Evolutionary conservation across 805 yeast species (phyloP).

Genomic region (Ogataea siamensis): DNA sequence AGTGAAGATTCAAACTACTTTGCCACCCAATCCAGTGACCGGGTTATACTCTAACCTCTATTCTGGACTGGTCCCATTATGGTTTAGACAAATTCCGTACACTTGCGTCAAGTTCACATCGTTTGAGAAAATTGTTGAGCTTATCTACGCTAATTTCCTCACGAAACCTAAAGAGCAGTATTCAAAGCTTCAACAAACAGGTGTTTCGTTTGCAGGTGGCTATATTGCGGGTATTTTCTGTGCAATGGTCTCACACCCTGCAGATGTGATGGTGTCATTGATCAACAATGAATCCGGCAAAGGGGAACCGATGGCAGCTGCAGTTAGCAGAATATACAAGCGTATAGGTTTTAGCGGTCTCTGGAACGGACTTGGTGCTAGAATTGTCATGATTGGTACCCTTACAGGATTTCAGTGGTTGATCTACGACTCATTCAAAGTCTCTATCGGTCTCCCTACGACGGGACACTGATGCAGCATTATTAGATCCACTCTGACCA

Average conservation of each 20-base stretch:
- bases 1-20: slow-evolving; percentile 88
- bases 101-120: slow-evolving; percentile 97
- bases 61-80: slow-evolving; percentile 86
- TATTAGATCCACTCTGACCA: slow-evolving; percentile 27
- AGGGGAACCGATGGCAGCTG: slow-evolving; percentile 63
- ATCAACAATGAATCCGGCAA: slow-evolving; percentile 70
- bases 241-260: slow-evolving; percentile 95
- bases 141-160: slow-evolving; percentile 61
- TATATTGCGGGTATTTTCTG: slow-evolving; percentile 97
- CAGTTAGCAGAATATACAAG: slow-evolving; percentile 70
- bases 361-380: slow-evolving; percentile 93
- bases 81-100: slow-evolving; percentile 98
- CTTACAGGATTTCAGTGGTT: slow-evolving; percentile 97
- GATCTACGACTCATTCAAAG: slow-evolving; percentile 93
- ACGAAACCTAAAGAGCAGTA: slow-evolving; percentile 74
- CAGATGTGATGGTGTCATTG: slow-evolving; percentile 98
- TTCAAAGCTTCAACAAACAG: slow-evolving; percentile 77
- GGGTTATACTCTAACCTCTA: slow-evolving; percentile 65
- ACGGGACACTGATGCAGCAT: slow-evolving; percentile 51
- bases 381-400: slow-evolving; percentile 97
- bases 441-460: slow-evolving; percentile 91
- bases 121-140: slow-evolving; percentile 86
- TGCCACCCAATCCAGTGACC: slow-evolving; percentile 75
- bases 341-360: slow-evolving; percentile 86
- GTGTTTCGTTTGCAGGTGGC: slow-evolving; percentile 93